phyloP scores from a whole-genome alignment of 805 yeast genomes.

The Barnettozyma sp. region DNA sequence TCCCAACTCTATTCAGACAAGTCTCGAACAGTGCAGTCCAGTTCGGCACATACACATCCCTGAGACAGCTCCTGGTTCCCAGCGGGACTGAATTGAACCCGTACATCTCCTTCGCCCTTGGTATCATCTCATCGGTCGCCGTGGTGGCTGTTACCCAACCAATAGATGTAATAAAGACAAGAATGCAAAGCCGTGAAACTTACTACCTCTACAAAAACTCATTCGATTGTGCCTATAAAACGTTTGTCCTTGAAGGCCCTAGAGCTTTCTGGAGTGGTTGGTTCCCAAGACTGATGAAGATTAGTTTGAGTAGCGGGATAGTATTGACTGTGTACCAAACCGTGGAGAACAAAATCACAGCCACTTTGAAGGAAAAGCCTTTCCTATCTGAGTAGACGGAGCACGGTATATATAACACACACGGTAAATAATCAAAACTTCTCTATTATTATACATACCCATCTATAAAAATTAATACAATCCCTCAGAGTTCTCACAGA shows the following conservation, averaged over 20 bases:
- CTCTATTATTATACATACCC: not conserved
- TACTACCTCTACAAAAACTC: conserved; percentile 52
- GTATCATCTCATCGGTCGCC: conserved; percentile 60
- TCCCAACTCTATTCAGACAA: conserved; percentile 79
- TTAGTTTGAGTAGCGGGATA: conserved; percentile 64
- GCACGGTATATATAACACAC: too few species aligned
- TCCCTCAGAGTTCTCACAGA: conserved; percentile 38
- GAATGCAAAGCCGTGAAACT: conserved; percentile 77
- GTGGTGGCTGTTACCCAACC: conserved; percentile 84
- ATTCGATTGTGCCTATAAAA: conserved; percentile 45
- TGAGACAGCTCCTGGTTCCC: conserved; percentile 65
- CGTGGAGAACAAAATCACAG: conserved; percentile 41
- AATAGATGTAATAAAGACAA: conserved; percentile 76
- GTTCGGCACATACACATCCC: conserved; percentile 72
- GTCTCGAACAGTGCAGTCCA: conserved; percentile 72
- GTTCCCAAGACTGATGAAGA: conserved; percentile 63
- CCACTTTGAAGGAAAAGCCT: conserved; percentile 32
- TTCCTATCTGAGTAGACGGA: conserved; percentile 26
- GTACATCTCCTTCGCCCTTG: conserved; percentile 34
- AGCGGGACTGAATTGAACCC: conserved; percentile 33
- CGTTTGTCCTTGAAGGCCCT: conserved; percentile 41
- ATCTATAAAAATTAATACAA: conserved; percentile 19
- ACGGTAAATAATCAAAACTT: not conserved
- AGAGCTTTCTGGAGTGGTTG: conserved; percentile 50
- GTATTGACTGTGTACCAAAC: conserved; percentile 57